Percentiles rank a stretch among this genome's conserved stretches.
Evolutionary conservation across 2,329 filamentous ascomycete species (phyloP).

Genomic region (Rhinocladiella mackenziei): DNA sequence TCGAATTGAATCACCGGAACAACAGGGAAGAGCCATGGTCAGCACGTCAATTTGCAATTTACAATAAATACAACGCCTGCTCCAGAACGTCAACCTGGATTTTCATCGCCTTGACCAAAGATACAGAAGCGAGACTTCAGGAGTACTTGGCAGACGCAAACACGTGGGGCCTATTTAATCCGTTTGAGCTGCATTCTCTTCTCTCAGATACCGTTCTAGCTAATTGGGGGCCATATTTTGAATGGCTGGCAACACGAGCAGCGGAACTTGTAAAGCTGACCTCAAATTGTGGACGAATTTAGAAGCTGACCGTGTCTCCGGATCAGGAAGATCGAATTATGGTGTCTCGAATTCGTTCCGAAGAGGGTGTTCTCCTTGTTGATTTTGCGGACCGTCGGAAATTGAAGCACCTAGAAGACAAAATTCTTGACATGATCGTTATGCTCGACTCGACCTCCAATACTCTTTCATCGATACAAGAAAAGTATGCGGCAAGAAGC

Average conservation of each 20-base stretch:
- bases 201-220: neutral
- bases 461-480: neutral
- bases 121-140: constrained; percentile 3
- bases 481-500: too few relatives aligned
- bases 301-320: too few relatives aligned
- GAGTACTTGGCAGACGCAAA: neutral
- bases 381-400: neutral
- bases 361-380: neutral
- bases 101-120: constrained; percentile 18
- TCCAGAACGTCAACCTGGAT: constrained; percentile 19
- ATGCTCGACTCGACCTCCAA: neutral
- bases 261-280: neutral
- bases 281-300: neutral
- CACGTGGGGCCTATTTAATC: neutral
- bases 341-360: neutral
- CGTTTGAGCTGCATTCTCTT: constrained; percentile 10
- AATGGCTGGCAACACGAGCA: neutral
- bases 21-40: constrained; percentile 24
- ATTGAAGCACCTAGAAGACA: neutral
- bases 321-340: neutral
- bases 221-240: constrained; percentile 4
- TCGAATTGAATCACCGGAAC: constrained; percentile 22
- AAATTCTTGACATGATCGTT: neutral
- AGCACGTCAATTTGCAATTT: constrained; percentile 24
- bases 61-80: constrained; percentile 16